Evolutionary conservation across 345 rosid species (phyloP).

Genomic region (Garcia nutans): DNA sequence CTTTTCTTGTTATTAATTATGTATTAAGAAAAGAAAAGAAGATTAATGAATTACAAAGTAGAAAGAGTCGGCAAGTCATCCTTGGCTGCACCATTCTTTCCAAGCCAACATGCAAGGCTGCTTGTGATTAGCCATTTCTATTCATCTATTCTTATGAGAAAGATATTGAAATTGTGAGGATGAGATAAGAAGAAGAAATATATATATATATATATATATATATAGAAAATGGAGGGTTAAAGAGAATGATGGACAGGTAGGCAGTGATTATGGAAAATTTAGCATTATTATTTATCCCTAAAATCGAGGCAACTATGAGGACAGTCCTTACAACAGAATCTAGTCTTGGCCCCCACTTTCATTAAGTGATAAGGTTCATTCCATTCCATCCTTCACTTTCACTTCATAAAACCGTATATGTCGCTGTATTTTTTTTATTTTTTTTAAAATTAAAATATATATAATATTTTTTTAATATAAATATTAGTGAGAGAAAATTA

Average conservation of each 20-base stretch:
- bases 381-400: background rate
- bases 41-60: background rate
- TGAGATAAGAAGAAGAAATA: background rate
- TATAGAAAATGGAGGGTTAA: background rate
- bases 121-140: slow-evolving; percentile 1
- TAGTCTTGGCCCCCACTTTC: slow-evolving; percentile 1
- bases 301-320: slow-evolving; percentile 17
- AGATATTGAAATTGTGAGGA: background rate
- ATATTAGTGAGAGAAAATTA: no score
- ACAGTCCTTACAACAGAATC: slow-evolving; percentile 8
- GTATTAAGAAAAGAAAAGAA: no score
- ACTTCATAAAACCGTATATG: background rate
- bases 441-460: no score
- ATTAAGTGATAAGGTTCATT: no score
- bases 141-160: background rate
- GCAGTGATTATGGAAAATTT: background rate
- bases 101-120: slow-evolving; percentile 31
- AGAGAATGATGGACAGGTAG: no score
- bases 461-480: no score
- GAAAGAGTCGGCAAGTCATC: slow-evolving; percentile 52
- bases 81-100: slow-evolving; percentile 49
- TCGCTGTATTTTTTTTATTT: no score
- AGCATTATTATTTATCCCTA: background rate
- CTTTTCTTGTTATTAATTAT: no score
- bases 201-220: background rate